These are phyloP conservation scores for Phoenix roebelenii DNA, from an alignment of 176 grass and related monocot genomes.

Conservation along the genomic window DNA sequence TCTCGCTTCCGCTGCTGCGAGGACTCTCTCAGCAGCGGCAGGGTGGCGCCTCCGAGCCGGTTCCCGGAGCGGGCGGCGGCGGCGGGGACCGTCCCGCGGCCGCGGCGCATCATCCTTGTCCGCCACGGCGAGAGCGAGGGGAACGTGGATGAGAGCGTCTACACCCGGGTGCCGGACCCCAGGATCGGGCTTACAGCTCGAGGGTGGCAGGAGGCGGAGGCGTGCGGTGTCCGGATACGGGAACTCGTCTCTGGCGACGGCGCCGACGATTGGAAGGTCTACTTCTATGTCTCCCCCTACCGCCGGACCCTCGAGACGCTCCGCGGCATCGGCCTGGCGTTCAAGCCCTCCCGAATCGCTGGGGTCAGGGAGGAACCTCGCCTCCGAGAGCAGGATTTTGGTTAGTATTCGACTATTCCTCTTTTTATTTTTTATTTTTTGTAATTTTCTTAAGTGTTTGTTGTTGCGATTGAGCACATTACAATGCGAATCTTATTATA, in stretches of 20 bases:
- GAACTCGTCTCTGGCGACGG: slow-evolving; percentile 16
- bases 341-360: slow-evolving; percentile 50
- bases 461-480: too few relatives aligned
- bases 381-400: slow-evolving; percentile 81
- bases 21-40: slow-evolving; percentile 37
- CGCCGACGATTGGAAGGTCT: slow-evolving; percentile 56
- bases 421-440: background rate
- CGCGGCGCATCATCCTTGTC: slow-evolving; percentile 66
- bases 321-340: slow-evolving; percentile 40
- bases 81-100: slow-evolving; percentile 3
- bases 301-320: slow-evolving; percentile 58
- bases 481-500: too few relatives aligned
- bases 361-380: slow-evolving; percentile 75
- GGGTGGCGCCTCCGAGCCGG: background rate
- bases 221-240: slow-evolving; percentile 39
- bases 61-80: slow-evolving; percentile 18
- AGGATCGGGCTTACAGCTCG: slow-evolving; percentile 52
- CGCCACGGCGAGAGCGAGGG: slow-evolving; percentile 86
- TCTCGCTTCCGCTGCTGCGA: slow-evolving; percentile 49
- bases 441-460: background rate
- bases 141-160: slow-evolving; percentile 64
- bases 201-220: slow-evolving; percentile 45
- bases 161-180: slow-evolving; percentile 75
- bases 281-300: slow-evolving; percentile 88
- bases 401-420: slow-evolving; percentile 19